A percentile compares a stretch with the other conserved stretches of the same genome.
Conservation (phyloP, 2,329 filamentous ascomycete genomes). For the Arthrobotrys pseudoclavata region DNA sequence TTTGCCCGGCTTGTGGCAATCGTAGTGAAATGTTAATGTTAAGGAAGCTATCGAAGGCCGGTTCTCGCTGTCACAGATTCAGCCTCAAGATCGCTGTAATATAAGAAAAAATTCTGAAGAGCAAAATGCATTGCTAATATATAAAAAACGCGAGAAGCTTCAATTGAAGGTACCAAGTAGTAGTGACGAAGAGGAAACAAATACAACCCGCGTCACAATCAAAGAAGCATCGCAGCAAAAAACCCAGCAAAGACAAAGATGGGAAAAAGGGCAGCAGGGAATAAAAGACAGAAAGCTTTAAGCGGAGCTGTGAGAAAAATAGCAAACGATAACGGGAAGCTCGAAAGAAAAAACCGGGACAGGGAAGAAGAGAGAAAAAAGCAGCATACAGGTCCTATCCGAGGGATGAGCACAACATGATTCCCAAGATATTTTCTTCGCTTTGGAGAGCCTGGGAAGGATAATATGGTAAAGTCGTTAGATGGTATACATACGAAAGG, state of each 20-base stretch:
- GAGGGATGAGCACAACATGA: constrained; percentile 26
- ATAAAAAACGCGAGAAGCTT: constrained; percentile 8
- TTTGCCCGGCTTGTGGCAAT: not conserved
- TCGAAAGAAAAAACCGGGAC: constrained; percentile 15
- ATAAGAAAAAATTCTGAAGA: constrained; percentile 17
- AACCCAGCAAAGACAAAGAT: constrained; percentile 25
- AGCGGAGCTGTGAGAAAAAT: constrained; percentile 44
- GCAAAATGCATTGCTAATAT: constrained; percentile 42
- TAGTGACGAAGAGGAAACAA: constrained; percentile 30
- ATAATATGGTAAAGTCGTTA: constrained; percentile 47
- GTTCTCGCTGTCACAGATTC: not conserved
- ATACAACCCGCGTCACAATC: constrained; percentile 39
- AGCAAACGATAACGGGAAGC: constrained; percentile 49
- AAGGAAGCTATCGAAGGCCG: not conserved
- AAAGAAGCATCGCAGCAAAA: constrained; percentile 26
- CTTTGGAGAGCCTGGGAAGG: constrained; percentile 14
- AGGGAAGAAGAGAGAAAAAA: constrained; percentile 25
- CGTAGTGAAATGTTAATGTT: not conserved
- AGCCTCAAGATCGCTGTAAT: not conserved
- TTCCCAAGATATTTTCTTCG: constrained; percentile 33
- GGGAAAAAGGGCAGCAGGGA: constrained; percentile 15
- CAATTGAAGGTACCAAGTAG: constrained; percentile 5
- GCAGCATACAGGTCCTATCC: constrained; percentile 51
- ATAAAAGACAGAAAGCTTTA: constrained; percentile 47
- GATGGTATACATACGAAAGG: constrained; percentile 53